A percentile compares a stretch with the other conserved stretches of the same genome.
These are phyloP conservation scores for Myrica gale DNA, from an alignment of 306 rosid genomes.

Conservation along the genomic window DNA sequence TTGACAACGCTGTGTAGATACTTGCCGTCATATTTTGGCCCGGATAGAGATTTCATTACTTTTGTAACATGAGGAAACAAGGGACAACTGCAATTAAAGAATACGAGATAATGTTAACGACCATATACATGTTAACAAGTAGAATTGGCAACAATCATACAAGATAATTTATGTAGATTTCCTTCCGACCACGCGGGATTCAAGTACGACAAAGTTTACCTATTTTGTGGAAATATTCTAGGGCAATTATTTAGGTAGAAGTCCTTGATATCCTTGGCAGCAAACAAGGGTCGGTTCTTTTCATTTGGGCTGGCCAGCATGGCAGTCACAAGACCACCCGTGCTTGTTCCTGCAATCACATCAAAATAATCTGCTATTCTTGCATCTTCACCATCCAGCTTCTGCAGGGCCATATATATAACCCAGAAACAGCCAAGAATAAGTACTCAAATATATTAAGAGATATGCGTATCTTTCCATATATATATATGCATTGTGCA, in stretches of 20 bases:
- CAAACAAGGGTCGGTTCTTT: conserved; percentile 52
- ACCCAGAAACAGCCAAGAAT: background rate
- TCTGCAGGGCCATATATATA: conserved; percentile 30
- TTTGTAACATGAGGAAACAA: conserved; percentile 11
- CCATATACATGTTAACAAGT: too few species aligned
- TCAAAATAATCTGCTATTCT: conserved; percentile 62
- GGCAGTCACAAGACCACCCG: conserved; percentile 59
- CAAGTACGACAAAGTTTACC: conserved; percentile 12
- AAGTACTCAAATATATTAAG: too few species aligned
- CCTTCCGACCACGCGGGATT: background rate
- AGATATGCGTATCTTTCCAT: too few species aligned
- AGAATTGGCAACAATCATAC: too few species aligned
- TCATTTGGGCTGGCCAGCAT: conserved; percentile 58
- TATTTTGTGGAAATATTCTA: conserved; percentile 54
- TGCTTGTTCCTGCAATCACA: conserved; percentile 66
- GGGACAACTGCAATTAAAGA: conserved; percentile 18
- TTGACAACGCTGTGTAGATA: conserved; percentile 48
- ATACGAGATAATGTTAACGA: too few species aligned
- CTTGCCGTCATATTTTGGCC: conserved; percentile 75
- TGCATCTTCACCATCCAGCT: conserved; percentile 57
- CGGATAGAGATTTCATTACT: conserved; percentile 36
- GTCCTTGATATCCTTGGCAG: conserved; percentile 56
- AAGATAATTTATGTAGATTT: background rate
- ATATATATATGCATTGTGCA: too few species aligned
- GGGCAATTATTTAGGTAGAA: conserved; percentile 54